Evolutionary conservation across 2,329 filamentous ascomycete species (phyloP), one percentile per base, ranked within the genome.

Genomic region (Fusarium sp.): DNA sequence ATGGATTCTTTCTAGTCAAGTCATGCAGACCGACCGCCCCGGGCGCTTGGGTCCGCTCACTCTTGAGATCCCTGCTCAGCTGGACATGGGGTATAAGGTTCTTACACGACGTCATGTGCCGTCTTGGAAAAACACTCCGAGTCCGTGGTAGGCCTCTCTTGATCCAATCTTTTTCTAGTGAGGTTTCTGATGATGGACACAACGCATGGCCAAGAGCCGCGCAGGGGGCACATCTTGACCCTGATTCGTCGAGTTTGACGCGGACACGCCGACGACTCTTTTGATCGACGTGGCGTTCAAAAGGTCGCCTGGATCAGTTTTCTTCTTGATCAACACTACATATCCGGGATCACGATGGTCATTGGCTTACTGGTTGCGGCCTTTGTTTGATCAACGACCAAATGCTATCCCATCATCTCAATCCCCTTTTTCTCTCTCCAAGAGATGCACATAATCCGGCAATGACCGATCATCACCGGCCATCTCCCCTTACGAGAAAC

Each of bases 11-110:
- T n/a, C n/a, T 43, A 3, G 32, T 32, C 25, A 52, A 30, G 48
- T 27, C 43, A 52, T 56, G 34, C n/a, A 66, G 34, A 52, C 34
- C 54, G 34, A 52, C 34, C 54, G 59, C 66, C 48, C 71, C 67
- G 34, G 48, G 27, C 59, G 23, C 41, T 72, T 50, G 71, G 71
- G 39, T 60, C 30, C 71, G 71, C 71, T 72, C 64, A 58, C 66
- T 60, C 14, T 6, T 56, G 30, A n/a, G 16, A 75, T 68, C 73
- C 73, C 63, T 76, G 73, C 56, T 69, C 73, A 76, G 73, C 73
- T 76, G 73, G 73, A 72, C 64, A 67, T 74, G 73, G 62, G 60
- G 52, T 48, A 60, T 74, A 67, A 63, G 39, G 68, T 73, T 74
- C 66, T 74, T 63, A 74, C 64, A 52, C 68, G 48, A 59, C 59